These are phyloP conservation scores for Boletus rubropictus DNA, from an alignment of 768 basidiomycete genomes.

Conservation along the genomic window DNA sequence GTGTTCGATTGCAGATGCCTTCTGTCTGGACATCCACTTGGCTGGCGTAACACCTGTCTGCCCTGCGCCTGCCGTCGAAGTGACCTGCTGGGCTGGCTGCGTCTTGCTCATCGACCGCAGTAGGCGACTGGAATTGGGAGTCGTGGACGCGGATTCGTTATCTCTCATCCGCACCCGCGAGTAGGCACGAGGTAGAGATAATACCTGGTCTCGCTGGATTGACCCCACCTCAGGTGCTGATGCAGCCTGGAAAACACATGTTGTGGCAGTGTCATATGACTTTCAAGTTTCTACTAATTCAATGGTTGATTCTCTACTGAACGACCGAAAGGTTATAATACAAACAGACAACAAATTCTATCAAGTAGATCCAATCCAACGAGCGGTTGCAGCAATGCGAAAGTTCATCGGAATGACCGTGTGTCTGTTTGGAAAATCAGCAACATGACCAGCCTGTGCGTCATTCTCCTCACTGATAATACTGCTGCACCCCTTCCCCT, in stretches of 20 bases:
- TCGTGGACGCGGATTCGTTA: not conserved
- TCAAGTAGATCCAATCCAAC: conserved; percentile 45
- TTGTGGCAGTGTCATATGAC: conserved; percentile 13
- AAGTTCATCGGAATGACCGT: conserved; percentile 71
- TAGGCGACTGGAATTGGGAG: not conserved
- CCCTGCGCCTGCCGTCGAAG: conserved; percentile 2
- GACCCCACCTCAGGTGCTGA: not conserved
- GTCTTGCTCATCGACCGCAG: conserved; percentile 16
- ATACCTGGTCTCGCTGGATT: not conserved
- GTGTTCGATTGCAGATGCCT: conserved; percentile 8
- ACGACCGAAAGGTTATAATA: not conserved
- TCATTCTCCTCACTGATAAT: conserved; percentile 54
- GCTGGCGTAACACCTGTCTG: conserved; percentile 1
- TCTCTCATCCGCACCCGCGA: conserved; percentile 6
- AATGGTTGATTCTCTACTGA: not conserved
- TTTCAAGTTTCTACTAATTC: not conserved
- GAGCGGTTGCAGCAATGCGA: conserved; percentile 76
- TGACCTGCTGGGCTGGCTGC: conserved; percentile 13
- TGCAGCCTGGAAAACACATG: not conserved
- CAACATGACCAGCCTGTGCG: conserved; percentile 2
- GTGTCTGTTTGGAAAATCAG: conserved; percentile 44
- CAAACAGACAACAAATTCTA: not conserved
- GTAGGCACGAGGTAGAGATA: not conserved
- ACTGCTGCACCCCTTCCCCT: conserved; percentile 57
- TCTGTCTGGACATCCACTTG: conserved; percentile 16